Evolutionary conservation across 306 rosid genomes (phyloP).

Genomic region (Cicer pinnatifidum): DNA sequence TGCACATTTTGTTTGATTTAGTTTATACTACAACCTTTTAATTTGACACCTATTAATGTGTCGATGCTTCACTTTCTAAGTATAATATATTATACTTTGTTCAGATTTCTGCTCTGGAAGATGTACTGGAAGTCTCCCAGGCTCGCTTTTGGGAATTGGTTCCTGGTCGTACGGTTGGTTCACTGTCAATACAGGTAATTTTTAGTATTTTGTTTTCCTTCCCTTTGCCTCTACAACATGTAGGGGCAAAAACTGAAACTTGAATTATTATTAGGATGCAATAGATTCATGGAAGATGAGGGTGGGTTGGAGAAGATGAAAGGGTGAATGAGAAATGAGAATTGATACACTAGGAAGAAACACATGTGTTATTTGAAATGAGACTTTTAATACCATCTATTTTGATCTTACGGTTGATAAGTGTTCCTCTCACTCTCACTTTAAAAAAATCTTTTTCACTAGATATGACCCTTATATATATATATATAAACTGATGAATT

Average conservation of each 20-base stretch:
- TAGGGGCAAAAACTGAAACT: constrained; percentile 18
- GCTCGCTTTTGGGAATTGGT: constrained; percentile 95
- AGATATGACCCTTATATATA: too few relatives aligned
- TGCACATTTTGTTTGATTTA: constrained; percentile 18
- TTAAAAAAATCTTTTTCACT: too few relatives aligned
- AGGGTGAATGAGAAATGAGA: too few relatives aligned
- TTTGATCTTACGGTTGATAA: too few relatives aligned
- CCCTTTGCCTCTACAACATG: neutral
- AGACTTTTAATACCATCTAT: too few relatives aligned
- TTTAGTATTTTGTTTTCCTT: constrained; percentile 1
- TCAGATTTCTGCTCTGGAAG: constrained; percentile 79
- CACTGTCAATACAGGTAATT: constrained; percentile 69
- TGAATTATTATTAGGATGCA: constrained; percentile 15
- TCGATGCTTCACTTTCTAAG: constrained; percentile 17
- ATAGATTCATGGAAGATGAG: neutral
- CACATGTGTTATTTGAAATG: too few relatives aligned
- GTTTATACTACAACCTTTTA: constrained; percentile 11
- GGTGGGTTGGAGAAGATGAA: too few relatives aligned
- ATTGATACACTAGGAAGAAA: too few relatives aligned
- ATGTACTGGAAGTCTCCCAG: constrained; percentile 71
- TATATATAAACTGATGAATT: constrained; percentile 40
- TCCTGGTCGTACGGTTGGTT: constrained; percentile 91
- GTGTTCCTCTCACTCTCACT: too few relatives aligned
- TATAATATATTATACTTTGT: neutral
- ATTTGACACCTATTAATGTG: constrained; percentile 8